Conservation (phyloP, 2,329 filamentous ascomycete genomes). For the Phaeosphaeriaceae sp. region DNA sequence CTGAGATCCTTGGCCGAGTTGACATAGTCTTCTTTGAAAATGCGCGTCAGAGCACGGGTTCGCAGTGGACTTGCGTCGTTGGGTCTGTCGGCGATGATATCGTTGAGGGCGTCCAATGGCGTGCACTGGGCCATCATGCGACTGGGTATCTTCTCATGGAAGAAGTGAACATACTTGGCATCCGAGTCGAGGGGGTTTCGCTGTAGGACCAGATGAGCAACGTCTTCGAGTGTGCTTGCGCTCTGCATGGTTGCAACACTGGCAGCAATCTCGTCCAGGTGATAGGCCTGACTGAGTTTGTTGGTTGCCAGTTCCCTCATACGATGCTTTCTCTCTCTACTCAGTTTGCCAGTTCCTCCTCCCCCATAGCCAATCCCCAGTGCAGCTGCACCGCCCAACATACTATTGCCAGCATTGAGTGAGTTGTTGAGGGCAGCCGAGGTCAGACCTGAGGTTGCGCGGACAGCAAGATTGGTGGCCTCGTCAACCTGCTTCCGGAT, state of each 20-base stretch:
- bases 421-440: constrained; percentile 67
- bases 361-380: constrained; percentile 64
- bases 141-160: constrained; percentile 86
- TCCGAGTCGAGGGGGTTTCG: constrained; percentile 71
- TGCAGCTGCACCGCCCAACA: constrained; percentile 59
- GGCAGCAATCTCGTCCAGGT: constrained; percentile 80
- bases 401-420: constrained; percentile 58
- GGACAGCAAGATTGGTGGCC: constrained; percentile 76
- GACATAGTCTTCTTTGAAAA: constrained; percentile 76
- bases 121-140: constrained; percentile 75
- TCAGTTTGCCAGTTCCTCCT: constrained; percentile 68
- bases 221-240: constrained; percentile 76
- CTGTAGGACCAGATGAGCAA: constrained; percentile 74
- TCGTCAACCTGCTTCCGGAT: constrained; percentile 81
- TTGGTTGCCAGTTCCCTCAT: constrained; percentile 82
- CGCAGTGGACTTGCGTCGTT: constrained; percentile 70
- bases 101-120: constrained; percentile 68
- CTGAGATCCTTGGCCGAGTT: constrained; percentile 75
- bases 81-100: constrained; percentile 70
- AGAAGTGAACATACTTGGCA: constrained; percentile 89
- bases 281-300: constrained; percentile 78
- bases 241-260: constrained; percentile 86
- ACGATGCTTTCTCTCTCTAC: constrained; percentile 75
- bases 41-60: constrained; percentile 74
- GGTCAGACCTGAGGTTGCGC: constrained; percentile 75